Evolutionary conservation across 2,329 filamentous ascomycete genomes (phyloP), one percentile per base, ranked within the genome.

Genomic region (Arachnomyces sp.): DNA sequence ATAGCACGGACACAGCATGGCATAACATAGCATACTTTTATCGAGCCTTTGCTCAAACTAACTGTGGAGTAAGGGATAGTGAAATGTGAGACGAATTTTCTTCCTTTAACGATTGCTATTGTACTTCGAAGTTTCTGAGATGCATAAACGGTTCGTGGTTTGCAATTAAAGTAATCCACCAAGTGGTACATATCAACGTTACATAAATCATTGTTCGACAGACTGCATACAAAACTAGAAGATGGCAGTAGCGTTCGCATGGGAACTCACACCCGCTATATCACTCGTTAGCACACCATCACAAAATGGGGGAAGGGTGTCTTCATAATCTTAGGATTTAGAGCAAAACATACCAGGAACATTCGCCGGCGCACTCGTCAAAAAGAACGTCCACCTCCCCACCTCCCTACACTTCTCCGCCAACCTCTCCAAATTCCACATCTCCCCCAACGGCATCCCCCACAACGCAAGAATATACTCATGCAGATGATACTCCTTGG

Each of bases 391-490:
- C 56, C 59, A 69, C 42, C 57, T 56, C 11, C 57, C 57, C 34
- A 54, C 36, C 46, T 59, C 55, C 42, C 58, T 52, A 51, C 62
- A 66, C 39, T 57, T 52, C 33, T 39, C 41, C 14, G 59, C 57
- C 37, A 67, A 40, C 16, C 37, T 51, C 44, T 69, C 64, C 44
- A 68, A 48, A 59, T 69, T 59, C 55, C 65, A 63, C 64, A 69
- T 67, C 50, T 69, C 66, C 2, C 66, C 65, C 44, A 69, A 38
- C 29, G 64, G 65, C 56, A 65, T 63, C 1, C 65, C 65, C 65
- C 65, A 68, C n/a, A 67, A 44, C 18, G 64, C 59, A 29, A 68
- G 41, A 21, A 68, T 54, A 44, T 59, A 61, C 52, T 67, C 60
- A 47, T 68, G 65, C 45, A 67, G 45, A 49, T 55, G 55, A 33